Base-by-base conservation (phyloP, 2,329 filamentous ascomycete species). In the Gaeumannomyces tritici region DNA sequence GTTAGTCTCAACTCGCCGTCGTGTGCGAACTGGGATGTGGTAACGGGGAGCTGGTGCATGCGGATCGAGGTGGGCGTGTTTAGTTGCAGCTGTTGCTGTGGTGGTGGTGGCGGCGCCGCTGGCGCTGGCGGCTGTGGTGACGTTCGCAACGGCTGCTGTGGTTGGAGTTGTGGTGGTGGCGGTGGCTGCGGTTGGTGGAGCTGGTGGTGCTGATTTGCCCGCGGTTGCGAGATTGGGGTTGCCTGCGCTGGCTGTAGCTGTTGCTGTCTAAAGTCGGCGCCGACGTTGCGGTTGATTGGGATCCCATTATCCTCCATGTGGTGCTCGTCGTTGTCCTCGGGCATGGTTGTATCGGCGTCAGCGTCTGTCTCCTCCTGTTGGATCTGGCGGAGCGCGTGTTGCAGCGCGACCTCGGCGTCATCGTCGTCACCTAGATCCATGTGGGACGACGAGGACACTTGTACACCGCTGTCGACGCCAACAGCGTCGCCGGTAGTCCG, bases 341-440 rank as follows among this genome's bases (percentile, higher is more conserved):
- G 76, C 1, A 78, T 81, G 4, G 76, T 80, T 0, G 81, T 81
- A 1, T 82, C 82, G 59, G 80, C 79, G 0, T 81, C 82, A 1
- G 82, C 82, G 59, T 80, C 79, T n/a, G 81, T 82, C 64, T 84
- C 83, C 63, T 85, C 82, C 64, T 85, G 82, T 67, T 85, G 83
- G 60, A 86, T 75, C 65, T 82, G 80, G 55, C 80, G 79, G 58
- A 86, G 74, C 2, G 83, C 83, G 65, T 85, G 84, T 67, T 85
- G 83, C 3, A 86, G 73, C 21, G 83, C 82, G 6, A 83, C 75
- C 60, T 86, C 83, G 1, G 83, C 79, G 65, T 86, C 83, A 24
- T 85, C 82, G 12, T 80, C 76, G 61, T 55, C 35, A 26, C 51
- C 54, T 5, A 55, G 42, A 6, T 27, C 51, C 26, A 61, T 42